phyloP scores from a whole-genome alignment of 441 rosid species.

The Mallotus repandus region DNA sequence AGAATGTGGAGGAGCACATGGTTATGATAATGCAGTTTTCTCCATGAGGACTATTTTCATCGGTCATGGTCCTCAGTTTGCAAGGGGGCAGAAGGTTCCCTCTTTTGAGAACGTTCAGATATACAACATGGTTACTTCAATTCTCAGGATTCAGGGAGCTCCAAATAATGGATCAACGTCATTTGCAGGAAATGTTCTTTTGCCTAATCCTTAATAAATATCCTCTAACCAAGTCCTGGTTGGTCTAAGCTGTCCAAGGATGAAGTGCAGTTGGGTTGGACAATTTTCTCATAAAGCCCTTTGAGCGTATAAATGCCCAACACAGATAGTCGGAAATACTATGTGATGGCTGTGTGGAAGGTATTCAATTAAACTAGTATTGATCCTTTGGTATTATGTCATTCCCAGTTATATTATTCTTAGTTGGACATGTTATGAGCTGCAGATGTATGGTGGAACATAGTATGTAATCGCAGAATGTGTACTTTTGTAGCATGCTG shows the following conservation, averaged over 20 bases:
- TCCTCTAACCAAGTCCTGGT: not conserved
- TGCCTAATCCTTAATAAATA: slow-evolving; percentile 30
- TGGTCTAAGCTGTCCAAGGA: slow-evolving; percentile 10
- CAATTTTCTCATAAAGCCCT: not conserved
- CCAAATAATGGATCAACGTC: slow-evolving; percentile 69
- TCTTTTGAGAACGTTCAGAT: slow-evolving; percentile 93
- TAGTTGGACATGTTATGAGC: slow-evolving; percentile 14
- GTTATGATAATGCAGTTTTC: slow-evolving; percentile 89
- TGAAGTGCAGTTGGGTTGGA: not conserved
- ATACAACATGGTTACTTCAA: slow-evolving; percentile 74
- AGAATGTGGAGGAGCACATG: slow-evolving; percentile 93
- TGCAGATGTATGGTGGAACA: slow-evolving; percentile 1
- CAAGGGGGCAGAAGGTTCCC: slow-evolving; percentile 72
- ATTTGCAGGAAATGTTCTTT: slow-evolving; percentile 45
- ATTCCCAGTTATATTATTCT: slow-evolving; percentile 8
- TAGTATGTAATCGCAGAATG: slow-evolving; percentile 6
- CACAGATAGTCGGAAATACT: not conserved
- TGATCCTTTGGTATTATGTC: slow-evolving; percentile 8
- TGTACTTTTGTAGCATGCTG: not conserved
- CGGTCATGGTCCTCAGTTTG: slow-evolving; percentile 86
- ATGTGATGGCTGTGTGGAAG: slow-evolving; percentile 10
- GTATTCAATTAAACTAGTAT: slow-evolving; percentile 5
- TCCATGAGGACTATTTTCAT: slow-evolving; percentile 93
- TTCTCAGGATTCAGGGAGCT: slow-evolving; percentile 65
- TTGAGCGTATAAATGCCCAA: not conserved